Evolutionary conservation across 805 yeast species (phyloP), one percentile per base, ranked within the genome.

Genomic region (Candida michaelii): DNA sequence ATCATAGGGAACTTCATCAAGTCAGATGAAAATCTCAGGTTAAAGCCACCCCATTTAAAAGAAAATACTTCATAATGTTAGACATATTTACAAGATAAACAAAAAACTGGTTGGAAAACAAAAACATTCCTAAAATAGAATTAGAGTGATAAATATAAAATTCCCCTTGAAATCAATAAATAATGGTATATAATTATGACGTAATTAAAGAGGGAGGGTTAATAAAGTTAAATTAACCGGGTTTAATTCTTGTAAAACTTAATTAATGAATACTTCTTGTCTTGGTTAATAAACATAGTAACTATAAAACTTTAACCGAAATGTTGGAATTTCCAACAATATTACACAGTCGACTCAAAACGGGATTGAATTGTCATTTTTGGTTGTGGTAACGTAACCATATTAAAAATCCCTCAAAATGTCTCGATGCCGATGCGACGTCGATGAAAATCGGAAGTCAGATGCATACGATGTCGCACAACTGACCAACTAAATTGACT

Each of bases 351-450:
- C 7, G 11, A 11, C 23, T 25, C n/a, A 25, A 10, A 25, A 12
- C 13, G 29, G 23, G 23, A 21, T 21, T 6, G 23, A 21, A 21
- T 21, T 21, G 23, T 21, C 23, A 8, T 21, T 21, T 21, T 21
- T 21, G 23, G 8, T 21, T 21, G 5, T 21, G 8, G 23, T 21
- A 21, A 21, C 23, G 8, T 18, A 25, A 25, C 29, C 29, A 25
- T 25, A 25, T 4, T 8, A 14, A 34, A 34, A 34, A 34, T 34
- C 37, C 37, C 37, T 34, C 37, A 34, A 34, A 23, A 13, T n/a
- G 23, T 21, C 23, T 21, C 23, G 8, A 21, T 21, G 8, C 5
- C 5, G 5, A 21, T 5, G 23, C 8, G 23, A 21, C 8, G 23
- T 21, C 23, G 23, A 21, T 21, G 8, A 21, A 21, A 21, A 21